phyloP scores from a whole-genome alignment of 2,329 filamentous ascomycete genomes.

The Aspergillus novoparasiticus region DNA sequence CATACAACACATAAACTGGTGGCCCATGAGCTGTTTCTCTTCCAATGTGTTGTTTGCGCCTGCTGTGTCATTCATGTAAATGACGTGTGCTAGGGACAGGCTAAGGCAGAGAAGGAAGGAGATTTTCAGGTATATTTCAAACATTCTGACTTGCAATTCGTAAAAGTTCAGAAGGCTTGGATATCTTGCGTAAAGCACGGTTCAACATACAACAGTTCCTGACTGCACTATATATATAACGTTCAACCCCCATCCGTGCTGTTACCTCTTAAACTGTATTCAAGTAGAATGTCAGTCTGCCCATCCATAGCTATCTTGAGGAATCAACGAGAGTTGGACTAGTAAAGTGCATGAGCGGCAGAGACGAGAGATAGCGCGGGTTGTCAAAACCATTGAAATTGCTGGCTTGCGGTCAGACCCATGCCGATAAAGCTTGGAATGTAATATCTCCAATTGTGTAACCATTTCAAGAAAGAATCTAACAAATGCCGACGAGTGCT shows the following conservation, averaged over 20 bases:
- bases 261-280: neutral
- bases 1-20: neutral
- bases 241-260: neutral
- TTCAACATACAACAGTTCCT: neutral
- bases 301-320: neutral
- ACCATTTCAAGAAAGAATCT: neutral
- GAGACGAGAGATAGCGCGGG: neutral
- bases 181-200: too few species aligned
- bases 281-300: neutral
- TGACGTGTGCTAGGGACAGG: neutral
- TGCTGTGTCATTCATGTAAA: neutral
- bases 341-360: neutral
- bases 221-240: neutral
- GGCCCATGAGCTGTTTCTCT: neutral
- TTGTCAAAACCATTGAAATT: neutral
- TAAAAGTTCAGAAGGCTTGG: neutral
- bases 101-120: neutral
- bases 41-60: neutral
- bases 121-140: neutral
- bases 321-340: neutral
- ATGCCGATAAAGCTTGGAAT: neutral
- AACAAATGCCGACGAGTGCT: too few species aligned
- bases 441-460: neutral
- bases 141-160: neutral
- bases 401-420: neutral